Evolutionary conservation across 768 basidiomycete species (phyloP).

Genomic region (Tricholoma saponaceum): DNA sequence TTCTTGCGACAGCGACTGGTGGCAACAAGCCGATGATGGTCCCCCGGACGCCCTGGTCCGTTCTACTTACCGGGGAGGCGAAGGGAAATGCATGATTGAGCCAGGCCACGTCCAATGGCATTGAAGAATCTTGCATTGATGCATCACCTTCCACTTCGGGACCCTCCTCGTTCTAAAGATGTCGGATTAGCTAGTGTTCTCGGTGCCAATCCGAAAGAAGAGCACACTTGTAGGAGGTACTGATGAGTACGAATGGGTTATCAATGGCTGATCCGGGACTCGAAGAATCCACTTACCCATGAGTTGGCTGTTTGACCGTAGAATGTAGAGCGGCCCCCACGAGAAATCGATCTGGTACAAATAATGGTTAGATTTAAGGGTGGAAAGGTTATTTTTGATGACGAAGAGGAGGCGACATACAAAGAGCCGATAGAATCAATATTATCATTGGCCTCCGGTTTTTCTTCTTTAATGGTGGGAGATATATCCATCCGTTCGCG

Average conservation of each 20-base stretch:
- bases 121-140: conserved; percentile 30
- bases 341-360: conserved; percentile 50
- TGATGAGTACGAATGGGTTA: conserved; percentile 17
- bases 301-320: conserved; percentile 66
- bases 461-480: conserved; percentile 31
- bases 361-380: conserved; percentile 9
- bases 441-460: conserved; percentile 47
- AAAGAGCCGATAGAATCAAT: conserved; percentile 65
- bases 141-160: conserved; percentile 48
- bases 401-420: conserved; percentile 30
- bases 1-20: conserved; percentile 28
- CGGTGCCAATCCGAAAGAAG: neutral
- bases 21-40: conserved; percentile 48
- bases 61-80: conserved; percentile 36
- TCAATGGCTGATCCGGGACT: conserved; percentile 10
- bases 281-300: conserved; percentile 45
- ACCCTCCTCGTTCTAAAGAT: conserved; percentile 50
- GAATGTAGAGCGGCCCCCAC: conserved; percentile 59
- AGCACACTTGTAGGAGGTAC: conserved; percentile 63
- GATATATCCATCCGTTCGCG: conserved; percentile 44
- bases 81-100: conserved; percentile 60
- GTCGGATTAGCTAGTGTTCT: neutral
- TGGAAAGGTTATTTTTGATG: neutral
- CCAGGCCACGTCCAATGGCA: conserved; percentile 56
- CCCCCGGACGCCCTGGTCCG: conserved; percentile 38